phyloP scores from a whole-genome alignment of 441 rosid species.

The Croton laevigatus region DNA sequence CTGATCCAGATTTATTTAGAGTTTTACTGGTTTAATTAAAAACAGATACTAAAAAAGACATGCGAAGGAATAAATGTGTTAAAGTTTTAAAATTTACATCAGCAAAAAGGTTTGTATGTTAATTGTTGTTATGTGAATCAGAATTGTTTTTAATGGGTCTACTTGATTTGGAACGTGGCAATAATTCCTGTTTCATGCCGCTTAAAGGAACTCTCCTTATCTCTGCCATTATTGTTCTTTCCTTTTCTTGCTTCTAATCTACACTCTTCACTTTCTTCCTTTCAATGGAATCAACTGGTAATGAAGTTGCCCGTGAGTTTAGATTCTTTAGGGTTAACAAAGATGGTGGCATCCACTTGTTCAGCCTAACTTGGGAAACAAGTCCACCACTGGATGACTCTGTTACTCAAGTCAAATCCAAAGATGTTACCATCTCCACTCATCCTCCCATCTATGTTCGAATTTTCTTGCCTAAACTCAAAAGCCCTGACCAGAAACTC shows the following conservation, averaged over 20 bases:
- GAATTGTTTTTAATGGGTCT: no score
- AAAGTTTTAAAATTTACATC: no score
- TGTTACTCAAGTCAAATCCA: constrained; percentile 35
- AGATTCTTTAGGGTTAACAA: constrained; percentile 36
- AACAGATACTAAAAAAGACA: no score
- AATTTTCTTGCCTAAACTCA: constrained; percentile 36
- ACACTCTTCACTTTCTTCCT: background rate
- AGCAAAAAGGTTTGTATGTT: no score
- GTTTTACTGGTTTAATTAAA: no score
- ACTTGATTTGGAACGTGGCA: no score
- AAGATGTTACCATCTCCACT: constrained; percentile 34
- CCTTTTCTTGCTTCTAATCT: background rate
- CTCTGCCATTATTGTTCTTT: no score
- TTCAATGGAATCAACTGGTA: background rate
- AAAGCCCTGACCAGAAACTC: constrained; percentile 21
- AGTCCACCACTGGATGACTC: constrained; percentile 34
- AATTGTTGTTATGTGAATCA: no score
- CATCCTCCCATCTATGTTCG: constrained; percentile 39
- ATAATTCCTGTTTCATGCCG: no score
- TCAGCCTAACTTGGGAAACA: constrained; percentile 8
- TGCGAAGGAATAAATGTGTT: no score
- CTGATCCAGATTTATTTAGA: no score
- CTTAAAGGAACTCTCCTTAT: no score
- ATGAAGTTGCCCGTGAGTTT: constrained; percentile 21
- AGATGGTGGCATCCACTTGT: constrained; percentile 32